Conservation (phyloP, 352 stramenopile genomes). For the Globisporangium spinosum region DNA sequence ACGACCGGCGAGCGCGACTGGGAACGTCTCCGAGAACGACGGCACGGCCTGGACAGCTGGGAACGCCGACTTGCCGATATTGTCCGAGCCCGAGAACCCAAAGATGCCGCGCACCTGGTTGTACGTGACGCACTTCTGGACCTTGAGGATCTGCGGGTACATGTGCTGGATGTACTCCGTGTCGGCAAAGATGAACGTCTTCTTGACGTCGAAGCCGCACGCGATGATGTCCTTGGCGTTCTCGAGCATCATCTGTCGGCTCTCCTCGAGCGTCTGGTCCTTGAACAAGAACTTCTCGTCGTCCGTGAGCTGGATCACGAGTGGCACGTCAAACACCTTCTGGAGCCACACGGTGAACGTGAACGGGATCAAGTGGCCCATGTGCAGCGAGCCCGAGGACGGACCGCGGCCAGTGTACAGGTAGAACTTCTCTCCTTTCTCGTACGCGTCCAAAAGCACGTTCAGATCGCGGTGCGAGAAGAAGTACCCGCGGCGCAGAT, state of each 20-base stretch:
- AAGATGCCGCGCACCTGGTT: constrained; percentile 98
- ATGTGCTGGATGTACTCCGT: constrained; percentile 98
- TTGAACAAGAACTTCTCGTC: constrained; percentile 99
- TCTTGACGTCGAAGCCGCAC: constrained; percentile 94
- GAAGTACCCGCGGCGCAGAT: constrained; percentile 98
- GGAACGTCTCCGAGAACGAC: constrained; percentile 98
- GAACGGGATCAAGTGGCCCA: constrained; percentile 99
- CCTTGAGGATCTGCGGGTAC: constrained; percentile 99
- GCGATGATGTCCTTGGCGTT: constrained; percentile 99
- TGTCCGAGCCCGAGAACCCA: constrained; percentile 96
- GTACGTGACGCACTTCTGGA: constrained; percentile 98
- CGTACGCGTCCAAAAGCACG: constrained; percentile 93
- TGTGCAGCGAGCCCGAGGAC: constrained; percentile 96
- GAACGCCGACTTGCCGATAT: constrained; percentile 99
- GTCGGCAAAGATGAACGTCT: constrained; percentile 99
- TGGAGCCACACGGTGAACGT: constrained; percentile 99
- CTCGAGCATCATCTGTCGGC: constrained; percentile 93
- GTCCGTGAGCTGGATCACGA: constrained; percentile 99
- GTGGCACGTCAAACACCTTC: constrained; percentile 97
- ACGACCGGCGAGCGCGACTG: constrained; percentile 78
- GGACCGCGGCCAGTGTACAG: constrained; percentile 99
- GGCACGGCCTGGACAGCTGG: constrained; percentile 97
- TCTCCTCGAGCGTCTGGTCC: constrained; percentile 89
- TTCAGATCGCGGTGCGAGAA: constrained; percentile 99
- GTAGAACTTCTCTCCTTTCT: constrained; percentile 97